A percentile compares a stretch with the other conserved stretches of the same genome.
phyloP scores from a whole-genome alignment of 78 protist species.

The Chrysochromulina parva region DNA sequence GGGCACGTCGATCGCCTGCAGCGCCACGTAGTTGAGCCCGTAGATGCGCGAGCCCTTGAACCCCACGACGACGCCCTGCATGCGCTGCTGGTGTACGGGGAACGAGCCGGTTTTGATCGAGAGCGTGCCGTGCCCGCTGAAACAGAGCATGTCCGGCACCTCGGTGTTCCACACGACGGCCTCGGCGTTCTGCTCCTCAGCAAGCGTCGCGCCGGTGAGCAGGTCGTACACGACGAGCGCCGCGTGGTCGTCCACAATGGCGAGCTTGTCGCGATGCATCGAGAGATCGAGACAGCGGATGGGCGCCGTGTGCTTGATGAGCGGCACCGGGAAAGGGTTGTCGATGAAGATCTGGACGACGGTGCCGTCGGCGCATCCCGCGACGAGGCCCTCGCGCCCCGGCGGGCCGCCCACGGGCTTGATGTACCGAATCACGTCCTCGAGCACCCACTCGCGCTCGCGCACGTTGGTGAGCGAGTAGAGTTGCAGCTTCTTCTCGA shows the following conservation, averaged over 20 bases:
- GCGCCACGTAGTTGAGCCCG: slow-evolving; percentile 62
- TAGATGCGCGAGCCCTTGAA: neutral
- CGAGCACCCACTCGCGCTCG: slow-evolving; percentile 76
- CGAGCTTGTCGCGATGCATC: neutral
- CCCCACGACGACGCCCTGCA: slow-evolving; percentile 42
- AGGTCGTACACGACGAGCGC: slow-evolving; percentile 63
- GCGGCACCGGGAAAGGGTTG: slow-evolving; percentile 70
- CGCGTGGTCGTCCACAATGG: slow-evolving; percentile 67
- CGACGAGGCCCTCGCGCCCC: slow-evolving; percentile 67
- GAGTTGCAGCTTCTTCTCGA: slow-evolving; percentile 42
- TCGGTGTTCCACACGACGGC: slow-evolving; percentile 72
- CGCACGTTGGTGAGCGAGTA: slow-evolving; percentile 42
- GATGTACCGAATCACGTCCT: slow-evolving; percentile 69
- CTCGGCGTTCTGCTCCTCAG: slow-evolving; percentile 62
- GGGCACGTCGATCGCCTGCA: slow-evolving; percentile 80
- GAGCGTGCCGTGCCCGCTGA: slow-evolving; percentile 50
- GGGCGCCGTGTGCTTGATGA: neutral
- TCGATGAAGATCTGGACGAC: slow-evolving; percentile 75
- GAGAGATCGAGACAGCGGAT: slow-evolving; percentile 72
- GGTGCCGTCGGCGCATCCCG: slow-evolving; percentile 62
- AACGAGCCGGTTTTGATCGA: slow-evolving; percentile 73
- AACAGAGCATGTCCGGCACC: slow-evolving; percentile 69
- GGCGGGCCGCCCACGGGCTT: slow-evolving; percentile 78
- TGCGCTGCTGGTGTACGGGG: slow-evolving; percentile 67
- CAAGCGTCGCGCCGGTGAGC: slow-evolving; percentile 47